Evolutionary conservation across 2,329 filamentous ascomycete genomes (phyloP).

Genomic region (Aspergillus carbonarius): DNA sequence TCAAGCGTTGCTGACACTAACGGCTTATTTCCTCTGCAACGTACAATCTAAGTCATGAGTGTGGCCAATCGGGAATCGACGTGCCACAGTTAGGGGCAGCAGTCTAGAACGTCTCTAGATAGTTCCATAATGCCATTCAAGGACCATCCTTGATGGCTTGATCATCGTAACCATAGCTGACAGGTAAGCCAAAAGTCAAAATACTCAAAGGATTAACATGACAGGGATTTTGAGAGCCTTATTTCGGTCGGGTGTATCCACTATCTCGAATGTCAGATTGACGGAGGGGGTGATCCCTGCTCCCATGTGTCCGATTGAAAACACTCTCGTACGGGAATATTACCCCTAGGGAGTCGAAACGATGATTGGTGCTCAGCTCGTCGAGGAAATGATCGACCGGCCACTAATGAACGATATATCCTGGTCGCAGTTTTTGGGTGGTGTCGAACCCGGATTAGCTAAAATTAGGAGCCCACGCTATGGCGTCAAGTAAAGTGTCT

Average conservation of each 20-base stretch:
- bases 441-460: neutral
- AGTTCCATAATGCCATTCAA: neutral
- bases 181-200: neutral
- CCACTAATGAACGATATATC: neutral
- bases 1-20: neutral
- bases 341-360: neutral
- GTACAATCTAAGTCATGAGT: too few relatives aligned
- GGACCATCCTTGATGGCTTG: neutral
- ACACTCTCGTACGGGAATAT: neutral
- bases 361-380: neutral
- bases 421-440: neutral
- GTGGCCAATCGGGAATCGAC: too few relatives aligned
- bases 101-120: neutral
- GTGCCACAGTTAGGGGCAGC: neutral
- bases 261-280: neutral
- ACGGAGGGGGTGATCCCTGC: constrained; percentile 6
- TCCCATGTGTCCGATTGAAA: constrained; percentile 8
- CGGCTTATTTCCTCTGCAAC: neutral
- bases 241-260: neutral
- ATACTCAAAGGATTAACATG: neutral
- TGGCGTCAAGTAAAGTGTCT: neutral
- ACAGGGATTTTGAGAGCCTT: constrained; percentile 10
- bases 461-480: constrained; percentile 9
- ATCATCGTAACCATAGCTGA: neutral
- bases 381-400: constrained; percentile 11